A percentile compares a stretch with the other conserved stretches of the same genome.
phyloP scores from a whole-genome alignment of 805 yeast genomes.

The Hanseniaspora hatyaiensis region DNA sequence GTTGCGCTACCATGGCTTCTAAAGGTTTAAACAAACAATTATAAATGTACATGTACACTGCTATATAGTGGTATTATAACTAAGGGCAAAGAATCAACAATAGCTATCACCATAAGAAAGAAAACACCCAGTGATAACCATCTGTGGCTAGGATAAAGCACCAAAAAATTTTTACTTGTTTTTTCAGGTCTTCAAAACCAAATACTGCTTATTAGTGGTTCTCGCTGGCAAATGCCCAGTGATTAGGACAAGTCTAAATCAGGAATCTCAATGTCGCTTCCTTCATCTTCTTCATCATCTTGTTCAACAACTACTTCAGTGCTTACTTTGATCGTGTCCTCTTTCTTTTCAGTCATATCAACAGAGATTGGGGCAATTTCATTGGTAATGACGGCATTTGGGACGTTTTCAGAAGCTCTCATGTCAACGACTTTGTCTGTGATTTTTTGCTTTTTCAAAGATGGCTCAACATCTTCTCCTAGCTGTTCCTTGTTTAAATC shows the following conservation, averaged over 20 bases:
- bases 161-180: too few species aligned
- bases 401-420: conserved; percentile 9
- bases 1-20: too few species aligned
- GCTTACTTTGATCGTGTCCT: neutral
- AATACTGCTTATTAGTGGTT: too few species aligned
- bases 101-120: too few species aligned
- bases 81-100: too few species aligned
- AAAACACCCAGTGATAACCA: too few species aligned
- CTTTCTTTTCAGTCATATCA: neutral
- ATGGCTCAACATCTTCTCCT: conserved; percentile 13
- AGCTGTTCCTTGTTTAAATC: conserved; percentile 11
- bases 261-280: conserved; percentile 29
- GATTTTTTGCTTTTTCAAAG: conserved; percentile 3
- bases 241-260: conserved; percentile 19
- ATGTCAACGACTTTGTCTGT: conserved; percentile 10
- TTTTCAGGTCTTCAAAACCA: too few species aligned
- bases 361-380: conserved; percentile 9
- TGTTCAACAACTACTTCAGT: neutral
- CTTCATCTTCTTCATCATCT: conserved; percentile 21
- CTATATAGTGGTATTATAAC: too few species aligned
- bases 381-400: conserved; percentile 12
- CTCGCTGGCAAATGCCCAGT: too few species aligned
- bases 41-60: too few species aligned
- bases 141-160: too few species aligned
- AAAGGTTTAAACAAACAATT: too few species aligned